phyloP scores from a whole-genome alignment of 2,329 filamentous ascomycete species.

The Beauveria scarabaeidicola region DNA sequence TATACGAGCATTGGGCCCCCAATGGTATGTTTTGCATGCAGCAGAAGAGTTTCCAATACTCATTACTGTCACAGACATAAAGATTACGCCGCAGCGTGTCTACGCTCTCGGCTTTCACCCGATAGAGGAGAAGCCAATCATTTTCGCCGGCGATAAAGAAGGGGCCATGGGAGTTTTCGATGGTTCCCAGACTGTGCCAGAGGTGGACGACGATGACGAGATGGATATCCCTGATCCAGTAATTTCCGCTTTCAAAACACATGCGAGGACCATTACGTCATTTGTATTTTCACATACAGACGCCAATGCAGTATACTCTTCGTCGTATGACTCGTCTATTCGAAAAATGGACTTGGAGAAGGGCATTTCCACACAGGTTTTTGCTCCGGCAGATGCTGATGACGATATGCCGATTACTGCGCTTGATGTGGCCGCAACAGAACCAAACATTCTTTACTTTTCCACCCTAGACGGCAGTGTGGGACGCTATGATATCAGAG shows the following conservation, averaged over 20 bases:
- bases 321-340: slow-evolving; percentile 90
- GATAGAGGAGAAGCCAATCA: slow-evolving; percentile 70
- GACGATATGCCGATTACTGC: slow-evolving; percentile 76
- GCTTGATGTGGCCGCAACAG: slow-evolving; percentile 64
- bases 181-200: slow-evolving; percentile 60
- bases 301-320: slow-evolving; percentile 67
- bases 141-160: slow-evolving; percentile 92
- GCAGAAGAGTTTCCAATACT: background rate
- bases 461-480: slow-evolving; percentile 77
- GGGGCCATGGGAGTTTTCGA: slow-evolving; percentile 89
- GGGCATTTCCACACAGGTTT: slow-evolving; percentile 71
- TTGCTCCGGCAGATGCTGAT: slow-evolving; percentile 59
- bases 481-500: slow-evolving; percentile 71
- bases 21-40: slow-evolving; percentile 46
- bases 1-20: slow-evolving; percentile 80
- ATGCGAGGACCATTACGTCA: slow-evolving; percentile 78
- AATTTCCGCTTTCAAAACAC: slow-evolving; percentile 86
- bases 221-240: slow-evolving; percentile 59
- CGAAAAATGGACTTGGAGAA: slow-evolving; percentile 77
- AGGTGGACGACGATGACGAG: slow-evolving; percentile 58
- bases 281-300: slow-evolving; percentile 72
- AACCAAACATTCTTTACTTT: slow-evolving; percentile 73
- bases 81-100: slow-evolving; percentile 78
- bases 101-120: slow-evolving; percentile 89
- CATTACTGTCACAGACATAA: slow-evolving; percentile 55